Conservation (phyloP, 345 rosid genomes). For the Salix caprea region DNA sequence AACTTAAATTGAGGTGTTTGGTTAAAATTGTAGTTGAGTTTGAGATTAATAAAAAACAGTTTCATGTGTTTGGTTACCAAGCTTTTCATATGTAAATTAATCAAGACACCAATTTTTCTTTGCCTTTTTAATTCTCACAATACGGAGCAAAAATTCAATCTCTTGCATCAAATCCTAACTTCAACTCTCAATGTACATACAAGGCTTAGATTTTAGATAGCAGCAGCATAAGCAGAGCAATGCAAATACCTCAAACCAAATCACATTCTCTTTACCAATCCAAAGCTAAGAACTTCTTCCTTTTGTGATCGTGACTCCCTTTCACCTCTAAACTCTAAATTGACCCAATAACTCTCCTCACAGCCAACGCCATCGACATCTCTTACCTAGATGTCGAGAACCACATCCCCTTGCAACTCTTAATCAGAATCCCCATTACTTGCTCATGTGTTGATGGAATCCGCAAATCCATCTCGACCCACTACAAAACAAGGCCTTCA, state of each 20-base stretch:
- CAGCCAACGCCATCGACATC: conserved; percentile 77
- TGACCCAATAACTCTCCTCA: conserved; percentile 71
- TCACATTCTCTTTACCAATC: not conserved
- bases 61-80: no score
- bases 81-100: no score
- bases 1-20: no score
- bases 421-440: conserved; percentile 66
- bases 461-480: conserved; percentile 66
- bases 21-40: no score
- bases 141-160: not conserved
- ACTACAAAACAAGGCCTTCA: conserved; percentile 77
- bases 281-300: not conserved
- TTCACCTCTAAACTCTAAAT: conserved; percentile 54
- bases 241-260: not conserved
- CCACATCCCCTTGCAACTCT: conserved; percentile 75
- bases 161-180: not conserved
- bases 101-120: no score
- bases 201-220: no score
- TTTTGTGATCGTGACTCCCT: conserved; percentile 43
- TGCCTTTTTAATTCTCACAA: no score
- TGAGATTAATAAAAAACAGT: no score
- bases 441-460: conserved; percentile 93
- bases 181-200: not conserved
- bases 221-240: no score
- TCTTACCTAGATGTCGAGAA: conserved; percentile 92